phyloP scores from a whole-genome alignment of 345 rosid genomes.

The Raphanus sativus region DNA sequence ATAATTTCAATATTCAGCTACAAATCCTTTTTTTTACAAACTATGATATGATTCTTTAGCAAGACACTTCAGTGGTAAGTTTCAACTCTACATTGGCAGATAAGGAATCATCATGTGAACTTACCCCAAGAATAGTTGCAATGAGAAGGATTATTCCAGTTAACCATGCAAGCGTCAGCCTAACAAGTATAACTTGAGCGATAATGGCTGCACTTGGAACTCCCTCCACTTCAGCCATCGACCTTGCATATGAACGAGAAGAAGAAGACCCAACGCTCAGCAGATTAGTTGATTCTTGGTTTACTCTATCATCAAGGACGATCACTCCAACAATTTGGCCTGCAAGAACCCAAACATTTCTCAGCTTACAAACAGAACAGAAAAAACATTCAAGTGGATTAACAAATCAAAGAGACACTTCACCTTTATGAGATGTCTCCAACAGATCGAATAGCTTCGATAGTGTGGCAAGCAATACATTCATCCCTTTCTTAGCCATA shows the following conservation, averaged over 20 bases:
- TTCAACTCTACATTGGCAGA: not conserved
- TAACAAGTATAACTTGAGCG: slow-evolving; percentile 59
- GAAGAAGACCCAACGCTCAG: slow-evolving; percentile 49
- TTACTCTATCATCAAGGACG: slow-evolving; percentile 48
- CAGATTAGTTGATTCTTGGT: slow-evolving; percentile 46
- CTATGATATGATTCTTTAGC: not conserved
- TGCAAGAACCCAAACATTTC: slow-evolving; percentile 37
- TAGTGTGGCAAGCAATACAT: slow-evolving; percentile 55
- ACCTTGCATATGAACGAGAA: slow-evolving; percentile 54
- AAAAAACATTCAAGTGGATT: not conserved
- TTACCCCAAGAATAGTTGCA: slow-evolving; percentile 92
- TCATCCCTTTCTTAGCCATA: slow-evolving; percentile 58
- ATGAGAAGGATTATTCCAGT: slow-evolving; percentile 88
- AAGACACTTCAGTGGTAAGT: not conserved
- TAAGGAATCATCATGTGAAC: slow-evolving; percentile 27
- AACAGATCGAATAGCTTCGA: slow-evolving; percentile 60
- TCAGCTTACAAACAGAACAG: slow-evolving; percentile 8
- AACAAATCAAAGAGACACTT: slow-evolving; percentile 3
- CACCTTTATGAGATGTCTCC: slow-evolving; percentile 74
- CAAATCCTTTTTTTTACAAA: not conserved
- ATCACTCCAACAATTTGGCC: slow-evolving; percentile 88
- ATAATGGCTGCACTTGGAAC: slow-evolving; percentile 29
- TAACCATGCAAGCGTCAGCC: slow-evolving; percentile 84
- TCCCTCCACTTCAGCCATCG: slow-evolving; percentile 60
- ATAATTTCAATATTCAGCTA: not conserved